phyloP scores from a whole-genome alignment of 148 eudicot species.

The Rhododendron molle region DNA sequence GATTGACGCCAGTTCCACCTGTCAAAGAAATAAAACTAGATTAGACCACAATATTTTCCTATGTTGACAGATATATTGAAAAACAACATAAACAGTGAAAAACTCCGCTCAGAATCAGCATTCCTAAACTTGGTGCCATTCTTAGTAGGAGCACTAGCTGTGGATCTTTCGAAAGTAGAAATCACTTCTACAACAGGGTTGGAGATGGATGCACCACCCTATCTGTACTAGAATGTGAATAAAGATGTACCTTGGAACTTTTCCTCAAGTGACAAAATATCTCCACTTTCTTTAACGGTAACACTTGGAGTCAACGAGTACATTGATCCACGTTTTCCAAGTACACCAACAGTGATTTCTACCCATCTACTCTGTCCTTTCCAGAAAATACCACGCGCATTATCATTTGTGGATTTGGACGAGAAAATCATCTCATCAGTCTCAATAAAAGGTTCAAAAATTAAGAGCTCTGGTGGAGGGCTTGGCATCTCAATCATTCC shows the following conservation, averaged over 20 bases:
- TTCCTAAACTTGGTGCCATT: not conserved
- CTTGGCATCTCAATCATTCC: conserved; percentile 89
- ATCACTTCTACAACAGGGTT: not conserved
- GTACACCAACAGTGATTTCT: conserved; percentile 82
- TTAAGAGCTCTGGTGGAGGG: conserved; percentile 74
- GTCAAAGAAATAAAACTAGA: conserved; percentile 14
- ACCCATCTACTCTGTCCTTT: conserved; percentile 87
- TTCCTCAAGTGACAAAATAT: conserved; percentile 85
- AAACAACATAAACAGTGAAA: not conserved
- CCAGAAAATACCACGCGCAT: conserved; percentile 48
- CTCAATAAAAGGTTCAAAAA: conserved; percentile 89
- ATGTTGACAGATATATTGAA: not conserved
- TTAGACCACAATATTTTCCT: conserved; percentile 8
- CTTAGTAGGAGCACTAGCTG: not conserved
- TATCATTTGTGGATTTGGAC: conserved; percentile 34
- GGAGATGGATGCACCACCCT: not conserved
- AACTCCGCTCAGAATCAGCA: not conserved
- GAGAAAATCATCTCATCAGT: conserved; percentile 80
- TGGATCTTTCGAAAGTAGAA: not conserved
- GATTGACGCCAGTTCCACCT: conserved; percentile 97
- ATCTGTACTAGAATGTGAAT: not conserved
- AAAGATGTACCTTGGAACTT: conserved; percentile 75
- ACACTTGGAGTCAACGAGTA: conserved; percentile 78
- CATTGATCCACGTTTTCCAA: conserved; percentile 78
- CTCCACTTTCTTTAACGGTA: conserved; percentile 87